Evolutionary conservation across 306 rosid genomes (phyloP).

Genomic region (Potentilla sterilis): DNA sequence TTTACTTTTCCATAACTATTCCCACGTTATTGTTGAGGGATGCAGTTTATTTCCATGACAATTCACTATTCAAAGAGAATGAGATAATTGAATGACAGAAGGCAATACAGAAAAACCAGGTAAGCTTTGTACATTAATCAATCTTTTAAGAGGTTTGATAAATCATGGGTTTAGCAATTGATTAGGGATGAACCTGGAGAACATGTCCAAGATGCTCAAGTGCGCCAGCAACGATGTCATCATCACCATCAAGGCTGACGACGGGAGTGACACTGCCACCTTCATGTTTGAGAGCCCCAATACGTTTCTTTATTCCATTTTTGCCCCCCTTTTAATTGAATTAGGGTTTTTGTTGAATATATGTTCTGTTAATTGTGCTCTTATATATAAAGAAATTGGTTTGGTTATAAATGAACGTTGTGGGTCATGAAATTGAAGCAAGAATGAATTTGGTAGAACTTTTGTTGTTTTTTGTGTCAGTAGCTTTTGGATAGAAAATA

Average conservation of each 20-base stretch:
- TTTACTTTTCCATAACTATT: too few relatives aligned
- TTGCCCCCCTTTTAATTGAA: background rate
- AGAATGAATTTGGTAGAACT: background rate
- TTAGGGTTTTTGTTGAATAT: background rate
- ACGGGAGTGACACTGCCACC: constrained; percentile 81
- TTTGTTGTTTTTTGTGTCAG: too few relatives aligned
- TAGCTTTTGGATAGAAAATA: background rate
- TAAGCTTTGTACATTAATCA: too few relatives aligned
- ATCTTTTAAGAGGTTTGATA: too few relatives aligned
- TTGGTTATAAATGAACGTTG: background rate
- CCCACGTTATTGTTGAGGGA: too few relatives aligned
- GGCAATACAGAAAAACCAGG: too few relatives aligned
- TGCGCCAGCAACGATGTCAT: constrained; percentile 96
- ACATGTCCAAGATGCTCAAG: constrained; percentile 86
- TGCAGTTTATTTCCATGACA: too few relatives aligned
- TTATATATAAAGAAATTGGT: background rate
- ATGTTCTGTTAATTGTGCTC: too few relatives aligned
- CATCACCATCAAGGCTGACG: constrained; percentile 86
- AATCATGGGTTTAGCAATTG: too few relatives aligned
- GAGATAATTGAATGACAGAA: too few relatives aligned
- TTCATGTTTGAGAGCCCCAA: constrained; percentile 98
- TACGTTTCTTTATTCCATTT: constrained; percentile 22
- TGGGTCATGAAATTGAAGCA: background rate
- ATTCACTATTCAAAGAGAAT: too few relatives aligned
- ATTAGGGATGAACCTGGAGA: constrained; percentile 83